Evolutionary conservation across 768 basidiomycete species (phyloP), one percentile per base, ranked within the genome.

Genomic region (Collybia sp.): DNA sequence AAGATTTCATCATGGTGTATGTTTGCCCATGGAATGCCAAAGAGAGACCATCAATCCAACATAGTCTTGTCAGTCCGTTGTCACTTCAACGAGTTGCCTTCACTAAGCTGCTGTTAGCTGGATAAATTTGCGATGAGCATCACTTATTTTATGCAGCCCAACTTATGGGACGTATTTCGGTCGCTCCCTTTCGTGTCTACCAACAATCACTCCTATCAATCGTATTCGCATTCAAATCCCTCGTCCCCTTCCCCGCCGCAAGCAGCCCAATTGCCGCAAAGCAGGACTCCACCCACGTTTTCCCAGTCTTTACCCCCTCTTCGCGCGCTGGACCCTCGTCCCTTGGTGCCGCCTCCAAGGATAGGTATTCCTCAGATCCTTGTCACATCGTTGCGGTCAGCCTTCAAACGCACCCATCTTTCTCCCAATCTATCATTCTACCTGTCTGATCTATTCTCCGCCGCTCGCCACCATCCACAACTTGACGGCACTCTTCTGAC

Each of bases 51-150:
- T 60, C 68, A 0, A 76, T 92, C 42, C 72, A 85, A 56, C 77
- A 78, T 49, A 73, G 68, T 53, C 62, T 91, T 60, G 88, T 89
- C 60, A 51, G 83, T 59, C n/a, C 41, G 20, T 32, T 41, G 32
- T 50, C 19, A 44, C 18, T 17, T 47, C n/a, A 32, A 17, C 30
- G n/a, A 19, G 38, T 19, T 33, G 34, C 40, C 30, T 32, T 44
- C 45, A 39, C 25, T 42, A 30, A 46, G 42, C 13, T 55, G 34
- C 30, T 32, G 30, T 25, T 35, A 90, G 88, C 71, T 92, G 12
- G 87, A 92, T 58, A 78, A 76, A 55, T 91, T 92, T 58, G 73
- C 87, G 2, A 82, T 92, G 76, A 90, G 86, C 55, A 77, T 76
- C 5, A 78, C 77, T 35, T 62, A 87, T 40, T 64, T 71, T 30